A percentile compares a stretch with the other conserved stretches of the same genome.
These are phyloP conservation scores for Graphium sp. DNA, from an alignment of 2,329 filamentous ascomycete species.

Conservation along the genomic window DNA sequence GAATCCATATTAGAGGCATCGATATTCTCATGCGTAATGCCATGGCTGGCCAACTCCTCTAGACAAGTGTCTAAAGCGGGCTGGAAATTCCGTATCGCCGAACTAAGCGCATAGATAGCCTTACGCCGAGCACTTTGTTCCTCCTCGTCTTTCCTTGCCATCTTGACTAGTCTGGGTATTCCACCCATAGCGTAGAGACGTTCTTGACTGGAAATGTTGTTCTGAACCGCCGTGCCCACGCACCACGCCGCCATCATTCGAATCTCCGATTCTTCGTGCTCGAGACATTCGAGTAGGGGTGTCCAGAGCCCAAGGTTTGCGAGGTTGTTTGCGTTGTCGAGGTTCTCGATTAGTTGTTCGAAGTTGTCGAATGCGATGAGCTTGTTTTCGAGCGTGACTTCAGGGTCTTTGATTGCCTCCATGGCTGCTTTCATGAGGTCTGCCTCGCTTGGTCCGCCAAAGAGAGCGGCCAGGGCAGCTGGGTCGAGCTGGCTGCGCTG, in stretches of 20 bases:
- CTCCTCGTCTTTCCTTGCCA: slow-evolving; percentile 44
- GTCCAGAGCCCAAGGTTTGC: slow-evolving; percentile 65
- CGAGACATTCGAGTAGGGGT: slow-evolving; percentile 56
- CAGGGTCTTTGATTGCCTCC: slow-evolving; percentile 49
- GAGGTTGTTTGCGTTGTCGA: slow-evolving; percentile 97
- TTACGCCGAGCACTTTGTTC: slow-evolving; percentile 58
- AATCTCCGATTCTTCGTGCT: slow-evolving; percentile 52
- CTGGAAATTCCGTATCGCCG: slow-evolving; percentile 76
- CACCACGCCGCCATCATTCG: slow-evolving; percentile 87
- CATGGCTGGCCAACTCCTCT: slow-evolving; percentile 38
- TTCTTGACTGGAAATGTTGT: slow-evolving; percentile 78
- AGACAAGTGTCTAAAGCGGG: slow-evolving; percentile 57
- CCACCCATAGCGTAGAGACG: slow-evolving; percentile 45
- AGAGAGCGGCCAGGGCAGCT: slow-evolving; percentile 54
- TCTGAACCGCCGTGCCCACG: slow-evolving; percentile 86
- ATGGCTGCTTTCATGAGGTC: slow-evolving; percentile 83
- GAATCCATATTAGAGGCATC: slow-evolving; percentile 79
- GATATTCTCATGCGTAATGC: slow-evolving; percentile 40
- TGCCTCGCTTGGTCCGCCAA: slow-evolving; percentile 77
- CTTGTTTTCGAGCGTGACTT: slow-evolving; percentile 57
- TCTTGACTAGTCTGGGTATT: slow-evolving; percentile 49
- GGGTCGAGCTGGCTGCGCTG: slow-evolving; percentile 37
- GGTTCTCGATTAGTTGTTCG: slow-evolving; percentile 76
- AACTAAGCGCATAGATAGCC: slow-evolving; percentile 78
- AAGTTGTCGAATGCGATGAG: slow-evolving; percentile 86